Base-by-base conservation (phyloP, 352 stramenopile species). In the Globisporangium spiculum region DNA sequence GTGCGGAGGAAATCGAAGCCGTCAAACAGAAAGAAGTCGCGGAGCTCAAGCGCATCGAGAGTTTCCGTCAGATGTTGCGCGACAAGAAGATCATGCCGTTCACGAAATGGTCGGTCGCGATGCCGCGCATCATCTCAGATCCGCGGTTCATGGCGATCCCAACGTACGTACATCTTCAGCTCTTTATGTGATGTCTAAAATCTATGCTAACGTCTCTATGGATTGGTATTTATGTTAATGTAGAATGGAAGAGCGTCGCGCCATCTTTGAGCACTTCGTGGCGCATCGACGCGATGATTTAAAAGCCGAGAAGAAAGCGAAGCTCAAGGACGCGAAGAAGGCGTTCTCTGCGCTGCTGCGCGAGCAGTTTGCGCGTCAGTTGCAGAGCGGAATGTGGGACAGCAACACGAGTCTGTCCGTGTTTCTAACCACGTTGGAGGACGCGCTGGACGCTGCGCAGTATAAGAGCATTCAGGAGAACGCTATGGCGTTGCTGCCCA, bases 21-120 rank as follows among this genome's bases (percentile, higher is more conserved):
- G 52, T 66, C 46, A 36, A 79, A 10, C 74, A 78, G 4, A 58
- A 66, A 14, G 71, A 80, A 24, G 79, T 60, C 3, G 76, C 77
- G 46, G 75, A 93, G 26, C 62, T 73, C 16, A 80, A 88, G 63
- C 70, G 75, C n/a, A 82, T 76, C 9, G 78, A 90, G 32, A 75
- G 81, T 36, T 95, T 93, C 55, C 70, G 76, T 8, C 69, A 79
- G 30, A 89, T 95, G 87, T 68, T 95, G 60, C 79, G 85, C 34
- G 84, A 93, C 60, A 93, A 93, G 70, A 89, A 87, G 61, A 91
- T 95, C 64, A 92, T 95, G 84, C 87, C 87, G 53, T 88, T 92
- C 38, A 85, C 73, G 61, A 92, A 92, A 61, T 95, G 87, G 87
- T 91, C 84, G 53, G 87, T 91, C 12, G 87, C 84, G 34, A 73